These are phyloP conservation scores for Cryptococcus jaspeensis DNA, from an alignment of 1,284 basidiomycete genomes.

Conservation along the genomic window DNA sequence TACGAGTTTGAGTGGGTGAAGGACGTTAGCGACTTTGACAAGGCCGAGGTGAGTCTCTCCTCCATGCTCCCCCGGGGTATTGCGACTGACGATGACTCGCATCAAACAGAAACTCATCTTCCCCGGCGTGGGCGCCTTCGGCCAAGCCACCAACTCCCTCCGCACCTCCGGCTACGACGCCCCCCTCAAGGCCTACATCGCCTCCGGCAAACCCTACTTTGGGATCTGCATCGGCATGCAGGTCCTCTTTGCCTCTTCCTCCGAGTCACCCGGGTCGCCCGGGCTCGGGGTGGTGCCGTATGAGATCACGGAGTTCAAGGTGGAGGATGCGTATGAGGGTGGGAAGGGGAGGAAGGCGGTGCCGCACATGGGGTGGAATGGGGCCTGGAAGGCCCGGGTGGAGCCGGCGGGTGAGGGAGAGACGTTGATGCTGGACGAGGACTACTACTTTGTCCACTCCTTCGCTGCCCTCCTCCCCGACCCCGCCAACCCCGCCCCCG, in stretches of 20 bases:
- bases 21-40: constrained; percentile 76
- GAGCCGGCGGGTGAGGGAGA: constrained; percentile 10
- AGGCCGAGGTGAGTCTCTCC: constrained; percentile 72
- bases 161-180: constrained; percentile 70
- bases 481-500: constrained; percentile 54
- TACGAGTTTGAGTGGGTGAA: constrained; percentile 89
- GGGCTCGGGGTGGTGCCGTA: constrained; percentile 54
- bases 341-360: constrained; percentile 80
- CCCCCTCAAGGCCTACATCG: constrained; percentile 79
- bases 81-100: not conserved
- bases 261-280: constrained; percentile 58
- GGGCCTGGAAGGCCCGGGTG: constrained; percentile 52
- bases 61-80: not conserved
- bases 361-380: constrained; percentile 98
- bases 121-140: constrained; percentile 96
- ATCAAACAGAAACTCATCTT: constrained; percentile 83
- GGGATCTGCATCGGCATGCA: constrained; percentile 99
- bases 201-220: constrained; percentile 89
- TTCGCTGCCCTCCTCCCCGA: constrained; percentile 63
- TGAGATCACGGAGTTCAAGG: constrained; percentile 49
- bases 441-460: constrained; percentile 98
- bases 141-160: constrained; percentile 79
- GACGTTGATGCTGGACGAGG: constrained; percentile 57
- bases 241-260: constrained; percentile 82
- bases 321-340: constrained; percentile 22